Conservation (phyloP, 2,329 filamentous ascomycete genomes). For the Cladophialophora exuberans region DNA sequence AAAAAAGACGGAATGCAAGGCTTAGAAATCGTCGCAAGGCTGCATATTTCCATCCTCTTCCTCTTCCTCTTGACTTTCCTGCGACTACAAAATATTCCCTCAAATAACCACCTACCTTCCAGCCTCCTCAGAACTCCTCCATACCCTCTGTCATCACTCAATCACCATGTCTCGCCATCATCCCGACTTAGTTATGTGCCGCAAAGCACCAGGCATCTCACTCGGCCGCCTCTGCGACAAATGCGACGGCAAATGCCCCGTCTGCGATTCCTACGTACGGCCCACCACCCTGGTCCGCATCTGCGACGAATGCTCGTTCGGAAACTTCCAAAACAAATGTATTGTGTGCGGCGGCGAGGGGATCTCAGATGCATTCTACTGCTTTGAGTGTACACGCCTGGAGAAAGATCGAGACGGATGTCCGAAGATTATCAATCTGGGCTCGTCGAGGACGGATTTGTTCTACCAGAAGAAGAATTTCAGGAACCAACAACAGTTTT, state of each 20-base stretch:
- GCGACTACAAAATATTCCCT: background rate
- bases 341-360: constrained; percentile 98
- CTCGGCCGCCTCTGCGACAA: constrained; percentile 99
- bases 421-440: constrained; percentile 98
- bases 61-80: background rate
- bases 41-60: constrained; percentile 6
- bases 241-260: constrained; percentile 98
- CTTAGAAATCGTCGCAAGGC: constrained; percentile 24
- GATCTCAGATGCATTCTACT: constrained; percentile 98
- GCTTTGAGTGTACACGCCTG: constrained; percentile 94
- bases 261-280: constrained; percentile 98
- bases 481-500: constrained; percentile 56
- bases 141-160: too few species aligned
- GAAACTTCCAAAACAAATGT: constrained; percentile 99
- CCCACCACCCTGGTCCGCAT: constrained; percentile 96
- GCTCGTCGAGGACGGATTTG: constrained; percentile 92
- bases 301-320: constrained; percentile 99
- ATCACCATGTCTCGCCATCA: constrained; percentile 86
- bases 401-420: constrained; percentile 98
- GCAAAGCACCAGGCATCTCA: constrained; percentile 95
- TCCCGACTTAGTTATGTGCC: constrained; percentile 99
- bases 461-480: constrained; percentile 76
- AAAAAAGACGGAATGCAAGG: constrained; percentile 4
- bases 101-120: background rate
- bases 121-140: background rate